Evolutionary conservation across 2,329 filamentous ascomycete species (phyloP).

Genomic region (Alternaria sp.): DNA sequence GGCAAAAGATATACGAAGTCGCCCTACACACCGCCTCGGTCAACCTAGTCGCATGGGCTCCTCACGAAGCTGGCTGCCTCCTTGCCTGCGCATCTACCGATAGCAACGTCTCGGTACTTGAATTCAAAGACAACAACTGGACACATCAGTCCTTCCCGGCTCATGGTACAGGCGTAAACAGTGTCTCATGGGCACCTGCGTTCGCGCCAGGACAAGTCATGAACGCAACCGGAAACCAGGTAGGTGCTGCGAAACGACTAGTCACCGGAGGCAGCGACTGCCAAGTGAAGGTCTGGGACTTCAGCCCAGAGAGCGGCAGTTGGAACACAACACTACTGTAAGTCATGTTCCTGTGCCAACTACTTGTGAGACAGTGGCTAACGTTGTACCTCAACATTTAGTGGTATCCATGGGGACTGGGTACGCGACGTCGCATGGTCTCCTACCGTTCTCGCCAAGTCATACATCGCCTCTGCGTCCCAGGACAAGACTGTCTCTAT

Average conservation of each 20-base stretch:
- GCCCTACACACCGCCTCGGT: slow-evolving; percentile 93
- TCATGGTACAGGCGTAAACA: slow-evolving; percentile 93
- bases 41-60: slow-evolving; percentile 97
- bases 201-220: slow-evolving; percentile 84
- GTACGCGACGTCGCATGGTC: slow-evolving; percentile 98
- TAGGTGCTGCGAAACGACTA: slow-evolving; percentile 74
- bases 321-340: slow-evolving; percentile 65
- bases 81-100: slow-evolving; percentile 95
- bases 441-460: slow-evolving; percentile 92
- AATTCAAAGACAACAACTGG: slow-evolving; percentile 96
- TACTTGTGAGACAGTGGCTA: background rate
- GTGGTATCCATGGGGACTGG: slow-evolving; percentile 93
- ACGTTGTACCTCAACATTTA: slow-evolving; percentile 19
- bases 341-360: background rate
- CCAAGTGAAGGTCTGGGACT: slow-evolving; percentile 90
- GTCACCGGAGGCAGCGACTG: slow-evolving; percentile 97
- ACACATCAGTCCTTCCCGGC: slow-evolving; percentile 88
- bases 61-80: slow-evolving; percentile 92
- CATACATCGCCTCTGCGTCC: slow-evolving; percentile 93
- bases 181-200: slow-evolving; percentile 92
- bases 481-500: slow-evolving; percentile 98
- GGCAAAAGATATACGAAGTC: slow-evolving; percentile 89
- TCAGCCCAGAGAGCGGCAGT: slow-evolving; percentile 62
- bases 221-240: slow-evolving; percentile 68
- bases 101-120: slow-evolving; percentile 90